A percentile compares a stretch with the other conserved stretches of the same genome.
phyloP scores from a whole-genome alignment of 352 stramenopile genomes.

The Phytophthora pluvialis region DNA sequence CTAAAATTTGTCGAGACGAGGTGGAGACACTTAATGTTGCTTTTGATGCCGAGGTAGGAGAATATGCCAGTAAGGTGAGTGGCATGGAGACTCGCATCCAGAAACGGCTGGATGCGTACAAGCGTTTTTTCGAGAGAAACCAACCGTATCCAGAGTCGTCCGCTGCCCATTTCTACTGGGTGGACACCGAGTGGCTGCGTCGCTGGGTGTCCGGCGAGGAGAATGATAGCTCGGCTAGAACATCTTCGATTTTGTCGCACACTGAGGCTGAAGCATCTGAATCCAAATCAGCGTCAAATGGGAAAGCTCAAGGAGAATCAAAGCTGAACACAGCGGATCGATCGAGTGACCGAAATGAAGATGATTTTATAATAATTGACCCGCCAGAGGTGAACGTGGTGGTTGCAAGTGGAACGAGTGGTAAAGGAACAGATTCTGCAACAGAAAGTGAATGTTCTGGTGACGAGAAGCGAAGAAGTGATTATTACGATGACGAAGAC shows the following conservation, averaged over 20 bases:
- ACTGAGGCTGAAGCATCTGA: constrained; percentile 13
- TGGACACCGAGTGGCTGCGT: constrained; percentile 69
- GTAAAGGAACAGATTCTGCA: constrained; percentile 17
- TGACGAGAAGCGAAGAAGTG: constrained; percentile 3
- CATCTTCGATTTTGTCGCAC: constrained; percentile 15
- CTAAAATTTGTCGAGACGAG: constrained; percentile 45
- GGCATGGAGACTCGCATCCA: constrained; percentile 60
- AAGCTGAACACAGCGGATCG: constrained; percentile 7
- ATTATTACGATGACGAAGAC: constrained; percentile 20
- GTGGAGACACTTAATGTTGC: constrained; percentile 58
- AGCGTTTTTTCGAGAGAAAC: constrained; percentile 65
- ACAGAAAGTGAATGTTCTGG: constrained; percentile 28
- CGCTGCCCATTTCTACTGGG: constrained; percentile 62
- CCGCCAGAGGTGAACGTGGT: constrained; percentile 10
- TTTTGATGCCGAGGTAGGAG: constrained; percentile 55
- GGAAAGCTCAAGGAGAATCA: constrained; percentile 3
- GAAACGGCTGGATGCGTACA: constrained; percentile 59
- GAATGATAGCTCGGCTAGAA: constrained; percentile 15
- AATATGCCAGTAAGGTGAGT: constrained; percentile 52
- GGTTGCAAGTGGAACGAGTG: constrained; percentile 7
- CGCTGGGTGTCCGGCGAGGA: constrained; percentile 74
- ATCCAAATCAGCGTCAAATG: constrained; percentile 9
- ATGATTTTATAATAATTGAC: constrained; percentile 30
- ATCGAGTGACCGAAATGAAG: constrained; percentile 19
- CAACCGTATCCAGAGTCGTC: constrained; percentile 47